phyloP scores from a whole-genome alignment of 1,139 yeast species.

The Saccharomycopsis hybrid region DNA sequence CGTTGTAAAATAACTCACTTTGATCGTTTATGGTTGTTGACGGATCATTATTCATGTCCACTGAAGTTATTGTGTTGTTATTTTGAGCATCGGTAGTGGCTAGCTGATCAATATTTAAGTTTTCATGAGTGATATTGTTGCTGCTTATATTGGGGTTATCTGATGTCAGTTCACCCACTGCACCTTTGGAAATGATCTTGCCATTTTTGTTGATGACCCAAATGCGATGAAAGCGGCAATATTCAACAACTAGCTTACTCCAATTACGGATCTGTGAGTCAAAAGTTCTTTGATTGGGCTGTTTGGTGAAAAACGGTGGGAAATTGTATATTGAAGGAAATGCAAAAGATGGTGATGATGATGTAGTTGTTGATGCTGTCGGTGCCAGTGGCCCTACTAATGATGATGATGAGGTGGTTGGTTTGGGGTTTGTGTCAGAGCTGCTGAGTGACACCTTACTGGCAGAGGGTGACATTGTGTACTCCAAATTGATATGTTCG shows the following conservation, averaged over 20 bases:
- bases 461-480: too few relatives aligned
- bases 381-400: too few relatives aligned
- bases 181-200: conserved; percentile 34
- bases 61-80: conserved; percentile 4
- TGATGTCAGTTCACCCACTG: background rate
- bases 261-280: conserved; percentile 62
- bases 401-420: too few relatives aligned
- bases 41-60: conserved; percentile 13
- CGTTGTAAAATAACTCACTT: conserved; percentile 26
- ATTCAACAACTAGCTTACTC: conserved; percentile 48
- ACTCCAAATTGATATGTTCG: too few relatives aligned
- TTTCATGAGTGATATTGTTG: conserved; percentile 5
- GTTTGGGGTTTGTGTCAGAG: too few relatives aligned
- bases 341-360: conserved; percentile 19
- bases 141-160: background rate
- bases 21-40: conserved; percentile 25
- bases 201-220: conserved; percentile 43
- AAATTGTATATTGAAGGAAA: conserved; percentile 77
- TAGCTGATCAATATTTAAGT: conserved; percentile 10
- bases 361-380: background rate
- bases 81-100: conserved; percentile 15
- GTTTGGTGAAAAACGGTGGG: conserved; percentile 90
- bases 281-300: conserved; percentile 76
- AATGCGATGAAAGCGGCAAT: conserved; percentile 50
- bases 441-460: too few relatives aligned